Evolutionary conservation across 2,329 filamentous ascomycete genomes (phyloP).

Genomic region (Cordyceps cateniannulata): DNA sequence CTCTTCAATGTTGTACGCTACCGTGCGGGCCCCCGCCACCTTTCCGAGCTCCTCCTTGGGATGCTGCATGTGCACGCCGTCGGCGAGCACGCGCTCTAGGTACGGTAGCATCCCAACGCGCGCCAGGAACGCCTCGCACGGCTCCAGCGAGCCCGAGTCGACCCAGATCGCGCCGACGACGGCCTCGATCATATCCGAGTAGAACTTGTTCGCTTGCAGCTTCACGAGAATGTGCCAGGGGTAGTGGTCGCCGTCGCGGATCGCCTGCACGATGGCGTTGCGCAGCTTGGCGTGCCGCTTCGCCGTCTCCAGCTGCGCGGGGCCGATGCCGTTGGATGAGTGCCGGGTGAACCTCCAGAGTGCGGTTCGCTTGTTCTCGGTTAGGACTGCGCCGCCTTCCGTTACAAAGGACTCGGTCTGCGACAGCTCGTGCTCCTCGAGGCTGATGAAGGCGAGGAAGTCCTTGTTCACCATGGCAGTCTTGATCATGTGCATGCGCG

Average conservation of each 20-base stretch:
- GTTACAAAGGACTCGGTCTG: slow-evolving; percentile 17
- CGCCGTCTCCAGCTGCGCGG: slow-evolving; percentile 37
- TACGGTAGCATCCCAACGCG: slow-evolving; percentile 59
- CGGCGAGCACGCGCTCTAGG: slow-evolving; percentile 54
- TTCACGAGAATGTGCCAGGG: slow-evolving; percentile 70
- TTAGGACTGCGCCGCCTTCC: slow-evolving; percentile 15
- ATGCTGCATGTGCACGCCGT: slow-evolving; percentile 50
- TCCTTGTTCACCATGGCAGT: slow-evolving; percentile 73
- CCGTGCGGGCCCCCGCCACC: slow-evolving; percentile 43
- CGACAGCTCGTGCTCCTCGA: slow-evolving; percentile 41
- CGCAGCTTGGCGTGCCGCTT: slow-evolving; percentile 43
- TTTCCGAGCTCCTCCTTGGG: slow-evolving; percentile 64
- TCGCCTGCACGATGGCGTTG: slow-evolving; percentile 39
- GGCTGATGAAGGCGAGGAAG: slow-evolving; percentile 69
- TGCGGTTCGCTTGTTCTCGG: slow-evolving; percentile 26
- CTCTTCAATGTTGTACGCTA: slow-evolving; percentile 45
- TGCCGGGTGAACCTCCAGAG: slow-evolving; percentile 69
- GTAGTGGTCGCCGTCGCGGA: slow-evolving; percentile 49
- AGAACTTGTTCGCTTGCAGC: slow-evolving; percentile 66
- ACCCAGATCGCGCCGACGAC: slow-evolving; percentile 78
- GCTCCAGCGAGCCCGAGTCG: slow-evolving; percentile 59
- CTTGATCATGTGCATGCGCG: slow-evolving; percentile 69
- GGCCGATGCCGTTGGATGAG: slow-evolving; percentile 39
- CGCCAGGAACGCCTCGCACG: slow-evolving; percentile 55
- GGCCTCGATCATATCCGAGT: slow-evolving; percentile 77